Evolutionary conservation across 176 grass and related monocot species (phyloP).

Genomic region (Aegilops speltoides): DNA sequence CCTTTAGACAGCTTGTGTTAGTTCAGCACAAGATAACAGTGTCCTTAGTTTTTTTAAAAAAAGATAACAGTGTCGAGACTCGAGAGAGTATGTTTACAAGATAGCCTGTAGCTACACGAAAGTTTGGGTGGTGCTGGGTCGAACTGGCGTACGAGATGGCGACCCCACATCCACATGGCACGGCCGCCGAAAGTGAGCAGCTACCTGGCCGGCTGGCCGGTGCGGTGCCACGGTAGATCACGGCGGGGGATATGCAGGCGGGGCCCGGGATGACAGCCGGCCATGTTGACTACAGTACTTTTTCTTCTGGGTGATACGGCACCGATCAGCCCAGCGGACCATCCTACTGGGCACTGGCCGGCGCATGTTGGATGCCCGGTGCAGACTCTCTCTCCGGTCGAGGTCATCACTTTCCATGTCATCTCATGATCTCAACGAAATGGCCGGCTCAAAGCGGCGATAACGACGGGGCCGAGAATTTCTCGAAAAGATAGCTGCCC

Average conservation of each 20-base stretch:
- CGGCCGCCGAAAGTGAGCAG: neutral
- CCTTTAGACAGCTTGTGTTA: too few relatives aligned
- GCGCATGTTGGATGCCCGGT: slow-evolving; percentile 15
- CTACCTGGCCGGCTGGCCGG: too few relatives aligned
- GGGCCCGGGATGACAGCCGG: slow-evolving; percentile 36
- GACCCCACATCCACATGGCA: neutral
- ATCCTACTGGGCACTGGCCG: neutral
- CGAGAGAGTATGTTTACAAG: too few relatives aligned
- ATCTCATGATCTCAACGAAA: neutral
- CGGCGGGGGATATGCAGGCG: neutral
- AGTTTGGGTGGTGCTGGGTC: too few relatives aligned
- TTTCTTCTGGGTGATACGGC: slow-evolving; percentile 17
- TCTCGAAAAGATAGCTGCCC: slow-evolving; percentile 15
- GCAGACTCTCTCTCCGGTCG: slow-evolving; percentile 20
- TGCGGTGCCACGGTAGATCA: slow-evolving; percentile 13
- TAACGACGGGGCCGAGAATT: slow-evolving; percentile 3
- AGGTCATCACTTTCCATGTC: neutral
- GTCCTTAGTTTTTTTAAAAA: too few relatives aligned
- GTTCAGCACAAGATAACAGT: too few relatives aligned
- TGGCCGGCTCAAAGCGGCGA: slow-evolving; percentile 19
- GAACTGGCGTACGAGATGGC: neutral
- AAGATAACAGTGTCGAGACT: too few relatives aligned
- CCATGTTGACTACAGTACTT: slow-evolving; percentile 30
- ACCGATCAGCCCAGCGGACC: slow-evolving; percentile 8
- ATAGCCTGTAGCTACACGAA: too few relatives aligned